These are phyloP conservation scores for Solanum megistacrolobum DNA, from an alignment of 257 asterid species.

Conservation along the genomic window DNA sequence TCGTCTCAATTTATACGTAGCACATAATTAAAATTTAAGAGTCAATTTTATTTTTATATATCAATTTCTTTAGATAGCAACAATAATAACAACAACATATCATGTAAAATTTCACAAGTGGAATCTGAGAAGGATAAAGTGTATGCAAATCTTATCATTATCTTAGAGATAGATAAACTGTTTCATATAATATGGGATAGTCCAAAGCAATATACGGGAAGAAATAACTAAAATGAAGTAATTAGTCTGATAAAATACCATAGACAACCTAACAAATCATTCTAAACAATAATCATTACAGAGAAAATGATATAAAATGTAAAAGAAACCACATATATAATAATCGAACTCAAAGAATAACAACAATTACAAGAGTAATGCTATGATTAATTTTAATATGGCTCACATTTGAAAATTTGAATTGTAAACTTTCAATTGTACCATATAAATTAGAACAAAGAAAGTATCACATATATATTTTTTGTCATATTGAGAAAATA, in stretches of 20 bases:
- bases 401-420: no score
- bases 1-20: background rate
- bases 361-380: background rate
- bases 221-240: background rate
- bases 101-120: background rate
- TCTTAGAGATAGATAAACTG: no score
- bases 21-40: no score
- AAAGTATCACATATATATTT: background rate
- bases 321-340: no score
- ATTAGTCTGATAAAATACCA: no score
- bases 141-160: fast-evolving
- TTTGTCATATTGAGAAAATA: background rate
- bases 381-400: no score
- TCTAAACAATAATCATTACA: background rate
- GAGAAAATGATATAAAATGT: no score
- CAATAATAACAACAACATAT: background rate
- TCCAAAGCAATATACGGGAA: no score
- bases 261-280: background rate
- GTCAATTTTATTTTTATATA: no score
- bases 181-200: no score
- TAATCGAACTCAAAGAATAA: background rate
- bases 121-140: fast-evolving
- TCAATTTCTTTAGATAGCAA: no score
- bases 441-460: background rate
- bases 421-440: no score